Base-by-base conservation (phyloP, 75 land plant genomes). In the Pinus taeda region DNA sequence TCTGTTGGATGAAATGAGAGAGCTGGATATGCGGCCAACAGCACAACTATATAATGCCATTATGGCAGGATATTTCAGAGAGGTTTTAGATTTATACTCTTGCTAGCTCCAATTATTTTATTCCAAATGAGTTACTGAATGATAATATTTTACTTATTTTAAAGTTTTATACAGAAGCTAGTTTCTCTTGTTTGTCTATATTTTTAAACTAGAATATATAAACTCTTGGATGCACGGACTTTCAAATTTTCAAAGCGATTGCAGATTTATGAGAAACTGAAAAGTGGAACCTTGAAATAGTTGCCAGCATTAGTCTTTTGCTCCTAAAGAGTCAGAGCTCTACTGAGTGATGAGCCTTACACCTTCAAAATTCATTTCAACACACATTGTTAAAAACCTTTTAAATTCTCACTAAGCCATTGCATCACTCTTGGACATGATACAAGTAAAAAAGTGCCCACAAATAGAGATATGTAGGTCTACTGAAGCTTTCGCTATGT, bases 21-120 rank as follows among this genome's bases (percentile, higher is more conserved):
- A 83, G 26, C 77, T 77, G 77, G 60, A 81, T 26, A 30, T 83
- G 57, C 62, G 13, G 69, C 84, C 85, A 36, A 83, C 87, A 26
- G 45, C 82, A 29, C 78, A 62, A 77, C 81, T 90, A 76, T 90
- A 87, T 76, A 90, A 90, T 81, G 77, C 76, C 56, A 81, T 90
- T 60, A 64, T 90, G 78, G 86, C 75, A 9, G 92, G 85, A 57
- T 81, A 81, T 66, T 85, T 85, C 42, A 74, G 87, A 30, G 85
- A 90, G 87, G 92, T 37, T 71, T 66, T 71, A 12, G 5, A 72
- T 45, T 72, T 7, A 20, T 63, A 15, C 18, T 64, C 37, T 64
- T 62, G 14, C 65, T 62, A 62, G 24, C 24, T 62, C 15, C 30
- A 26, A 20, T 8, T 26, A 62, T 4, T 62, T 12, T 22, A 62